Percentiles rank a stretch among this genome's conserved stretches.
Evolutionary conservation across 176 grass and related monocot species (phyloP).

Genomic region (Cenchrus purpureus): DNA sequence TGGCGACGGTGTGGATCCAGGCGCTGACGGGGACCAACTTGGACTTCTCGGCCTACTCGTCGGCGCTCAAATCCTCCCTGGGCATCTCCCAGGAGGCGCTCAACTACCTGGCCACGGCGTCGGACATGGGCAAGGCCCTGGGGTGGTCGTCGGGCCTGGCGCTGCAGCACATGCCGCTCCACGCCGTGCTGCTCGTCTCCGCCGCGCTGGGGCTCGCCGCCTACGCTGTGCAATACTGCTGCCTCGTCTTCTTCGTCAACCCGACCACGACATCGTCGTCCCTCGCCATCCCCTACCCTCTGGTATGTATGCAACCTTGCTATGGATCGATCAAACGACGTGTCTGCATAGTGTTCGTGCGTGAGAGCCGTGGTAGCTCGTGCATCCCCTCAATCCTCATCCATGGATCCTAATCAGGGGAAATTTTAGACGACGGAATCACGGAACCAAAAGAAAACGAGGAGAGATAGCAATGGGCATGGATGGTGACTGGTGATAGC

Average conservation of each 20-base stretch:
- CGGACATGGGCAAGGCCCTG: conserved; percentile 85
- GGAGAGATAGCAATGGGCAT: too few species aligned
- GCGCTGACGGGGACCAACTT: conserved; percentile 95
- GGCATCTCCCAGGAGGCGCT: conserved; percentile 80
- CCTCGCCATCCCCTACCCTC: conserved; percentile 53
- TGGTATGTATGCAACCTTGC: conserved; percentile 37
- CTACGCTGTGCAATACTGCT: conserved; percentile 70
- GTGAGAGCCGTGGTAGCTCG: too few species aligned
- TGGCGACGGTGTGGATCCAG: conserved; percentile 85
- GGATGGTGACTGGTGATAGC: too few species aligned
- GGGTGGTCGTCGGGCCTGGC: conserved; percentile 90
- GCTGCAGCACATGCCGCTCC: conserved; percentile 69
- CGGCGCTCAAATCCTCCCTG: conserved; percentile 64
- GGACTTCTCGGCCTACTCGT: conserved; percentile 97
- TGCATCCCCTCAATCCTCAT: too few species aligned
- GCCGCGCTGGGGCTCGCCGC: conserved; percentile 63
- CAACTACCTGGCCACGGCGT: conserved; percentile 85
- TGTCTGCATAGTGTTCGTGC: too few species aligned
- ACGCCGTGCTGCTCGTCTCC: conserved; percentile 63
- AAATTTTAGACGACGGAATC: too few species aligned
- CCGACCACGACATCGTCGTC: too few species aligned
- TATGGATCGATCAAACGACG: too few species aligned
- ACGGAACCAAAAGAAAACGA: too few species aligned
- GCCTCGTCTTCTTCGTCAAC: conserved; percentile 54
- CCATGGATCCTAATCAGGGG: too few species aligned